phyloP scores from a whole-genome alignment of 2,329 filamentous ascomycete genomes.

The Emergomyces orientalis region DNA sequence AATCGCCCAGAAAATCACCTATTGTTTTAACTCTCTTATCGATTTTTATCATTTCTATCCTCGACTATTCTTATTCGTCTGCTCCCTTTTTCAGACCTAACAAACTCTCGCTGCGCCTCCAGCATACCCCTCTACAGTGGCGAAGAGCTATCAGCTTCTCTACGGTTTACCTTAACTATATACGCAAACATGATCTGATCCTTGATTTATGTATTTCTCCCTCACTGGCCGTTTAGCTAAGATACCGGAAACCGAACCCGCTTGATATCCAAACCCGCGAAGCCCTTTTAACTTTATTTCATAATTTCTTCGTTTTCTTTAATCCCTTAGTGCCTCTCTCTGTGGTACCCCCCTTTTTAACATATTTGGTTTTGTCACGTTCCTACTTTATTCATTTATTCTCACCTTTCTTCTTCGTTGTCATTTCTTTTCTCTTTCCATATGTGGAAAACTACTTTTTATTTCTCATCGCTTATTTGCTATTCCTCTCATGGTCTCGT shows the following conservation, averaged over 20 bases:
- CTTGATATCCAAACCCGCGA: not conserved
- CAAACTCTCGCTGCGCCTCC: not conserved
- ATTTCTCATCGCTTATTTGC: not conserved
- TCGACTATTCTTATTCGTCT: not conserved
- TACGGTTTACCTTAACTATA: not conserved
- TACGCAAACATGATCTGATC: not conserved
- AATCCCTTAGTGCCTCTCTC: not conserved
- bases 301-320: not conserved
- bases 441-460: not conserved
- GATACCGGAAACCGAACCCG: not conserved
- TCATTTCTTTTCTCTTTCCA: not conserved
- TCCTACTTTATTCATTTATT: not conserved
- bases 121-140: not conserved
- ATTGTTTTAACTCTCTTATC: not conserved
- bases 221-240: not conserved
- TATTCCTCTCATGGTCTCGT: not conserved
- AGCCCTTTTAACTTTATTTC: not conserved
- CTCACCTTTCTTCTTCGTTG: not conserved
- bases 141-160: not conserved
- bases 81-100: not conserved
- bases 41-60: not conserved
- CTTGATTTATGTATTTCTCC: not conserved
- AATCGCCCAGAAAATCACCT: not conserved
- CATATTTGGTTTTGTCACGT: not conserved
- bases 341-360: not conserved